Conservation (phyloP, 768 basidiomycete genomes). For the Suillus cothurnatus region DNA sequence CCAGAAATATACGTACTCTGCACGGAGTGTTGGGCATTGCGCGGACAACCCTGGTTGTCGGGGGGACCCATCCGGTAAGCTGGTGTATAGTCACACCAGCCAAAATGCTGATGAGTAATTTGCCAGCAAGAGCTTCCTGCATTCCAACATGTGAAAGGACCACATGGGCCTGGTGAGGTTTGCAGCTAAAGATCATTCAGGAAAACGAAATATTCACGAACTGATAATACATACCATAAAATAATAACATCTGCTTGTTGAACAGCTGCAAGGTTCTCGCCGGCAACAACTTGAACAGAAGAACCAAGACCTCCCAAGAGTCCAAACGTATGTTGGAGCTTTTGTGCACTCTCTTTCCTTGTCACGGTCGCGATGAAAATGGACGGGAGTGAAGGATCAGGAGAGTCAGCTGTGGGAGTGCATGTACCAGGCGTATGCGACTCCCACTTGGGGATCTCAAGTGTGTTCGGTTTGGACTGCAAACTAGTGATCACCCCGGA, state of each 20-base stretch:
- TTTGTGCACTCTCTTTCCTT: constrained; percentile 71
- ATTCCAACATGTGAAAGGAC: constrained; percentile 80
- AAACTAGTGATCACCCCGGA: constrained; percentile 91
- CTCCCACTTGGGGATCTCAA: constrained; percentile 56
- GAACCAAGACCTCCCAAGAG: constrained; percentile 59
- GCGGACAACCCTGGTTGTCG: constrained; percentile 83
- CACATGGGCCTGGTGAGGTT: constrained; percentile 81
- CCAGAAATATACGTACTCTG: constrained; percentile 57
- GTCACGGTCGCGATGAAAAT: constrained; percentile 88
- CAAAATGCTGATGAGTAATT: constrained; percentile 94
- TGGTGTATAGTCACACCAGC: constrained; percentile 94
- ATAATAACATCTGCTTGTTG: constrained; percentile 81
- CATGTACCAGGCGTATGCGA: constrained; percentile 72
- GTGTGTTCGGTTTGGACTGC: constrained; percentile 45
- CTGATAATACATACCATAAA: constrained; percentile 64
- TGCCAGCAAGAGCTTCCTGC: constrained; percentile 80
- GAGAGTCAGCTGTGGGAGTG: constrained; percentile 56
- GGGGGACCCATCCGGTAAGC: constrained; percentile 70
- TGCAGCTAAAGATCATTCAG: constrained; percentile 62
- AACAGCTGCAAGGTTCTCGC: constrained; percentile 72
- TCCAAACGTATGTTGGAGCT: constrained; percentile 62
- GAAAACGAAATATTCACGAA: not conserved
- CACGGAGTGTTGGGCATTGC: constrained; percentile 99
- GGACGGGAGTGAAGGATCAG: constrained; percentile 73
- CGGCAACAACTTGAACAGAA: constrained; percentile 70